Evolutionary conservation across 2,329 filamentous ascomycete genomes (phyloP), one percentile per base, ranked within the genome.

Genomic region (Uncinocarpus reesii): DNA sequence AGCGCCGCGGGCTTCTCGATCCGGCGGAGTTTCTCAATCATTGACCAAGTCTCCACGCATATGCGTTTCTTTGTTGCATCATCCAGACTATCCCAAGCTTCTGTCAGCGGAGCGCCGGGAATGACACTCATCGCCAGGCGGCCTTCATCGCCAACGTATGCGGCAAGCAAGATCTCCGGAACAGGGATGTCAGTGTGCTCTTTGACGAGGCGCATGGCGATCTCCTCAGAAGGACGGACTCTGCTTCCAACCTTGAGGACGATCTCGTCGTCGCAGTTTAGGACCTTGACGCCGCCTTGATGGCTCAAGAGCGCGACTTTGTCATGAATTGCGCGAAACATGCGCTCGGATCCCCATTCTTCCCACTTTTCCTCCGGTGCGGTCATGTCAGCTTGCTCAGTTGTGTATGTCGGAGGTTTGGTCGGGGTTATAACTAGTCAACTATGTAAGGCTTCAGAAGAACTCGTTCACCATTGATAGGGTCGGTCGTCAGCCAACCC

Each of bases 161-260:
- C 18, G 16, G 46, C 40, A n/a, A 41, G 43, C 40, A 53, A 26
- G 20, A 60, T 50, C 46, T 57, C 49, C 10, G 58, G 50, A 11
- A 56, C 50, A 21, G 56, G 56, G 40, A 59, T 51, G 32, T 54
- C 47, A 23, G 54, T 58, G 35, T 56, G 42, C 26, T 50, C 47
- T 47, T 32, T 56, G 20, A 45, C 50, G 31, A 52, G 50, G 7
- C 41, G 24, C 50, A 52, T 45, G 18, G 41, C 46, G 15, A 29
- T 29, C 46, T 49, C 50, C 46, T 52, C 50, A 34, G 49, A 51
- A 28, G 43, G 49, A 41, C 16, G 44, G 35, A 48, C 49, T 44
- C 49, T 47, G 31, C 16, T 26, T 29, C 49, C 43, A 15, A 48
- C 49, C 18, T 51, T 51, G 31, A 51, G 49, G 37, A 49, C 26